Percentiles rank a stretch among this genome's conserved stretches.
Conservation (phyloP, 2,329 filamentous ascomycete species). For the Fusarium oxysporum region DNA sequence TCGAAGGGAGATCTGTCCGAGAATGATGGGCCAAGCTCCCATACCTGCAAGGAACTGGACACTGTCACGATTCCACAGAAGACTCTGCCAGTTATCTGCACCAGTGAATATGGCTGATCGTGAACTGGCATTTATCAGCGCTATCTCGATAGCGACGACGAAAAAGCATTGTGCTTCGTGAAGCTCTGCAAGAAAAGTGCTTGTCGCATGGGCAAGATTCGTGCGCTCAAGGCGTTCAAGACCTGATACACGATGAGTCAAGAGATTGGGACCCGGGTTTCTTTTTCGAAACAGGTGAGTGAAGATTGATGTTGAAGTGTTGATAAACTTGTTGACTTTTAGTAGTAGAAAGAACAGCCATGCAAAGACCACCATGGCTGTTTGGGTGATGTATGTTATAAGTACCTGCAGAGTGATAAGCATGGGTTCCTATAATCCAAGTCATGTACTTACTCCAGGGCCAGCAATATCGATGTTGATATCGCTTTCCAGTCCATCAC, state of each 20-base stretch:
- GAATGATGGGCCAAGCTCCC: conserved; percentile 18
- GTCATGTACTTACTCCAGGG: background rate
- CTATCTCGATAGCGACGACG: conserved; percentile 7
- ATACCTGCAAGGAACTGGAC: background rate
- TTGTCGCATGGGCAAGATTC: conserved; percentile 6
- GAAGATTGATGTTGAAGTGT: background rate
- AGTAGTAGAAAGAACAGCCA: conserved; percentile 10
- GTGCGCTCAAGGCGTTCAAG: background rate
- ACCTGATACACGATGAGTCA: background rate
- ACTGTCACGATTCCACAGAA: conserved; percentile 1
- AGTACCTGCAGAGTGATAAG: conserved; percentile 2
- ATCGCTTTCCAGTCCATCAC: conserved; percentile 2
- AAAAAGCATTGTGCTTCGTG: conserved; percentile 31
- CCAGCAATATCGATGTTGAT: conserved; percentile 23
- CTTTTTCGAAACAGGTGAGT: background rate
- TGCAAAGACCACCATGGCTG: conserved; percentile 4
- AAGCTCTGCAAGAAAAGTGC: conserved; percentile 22
- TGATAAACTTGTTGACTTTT: background rate
- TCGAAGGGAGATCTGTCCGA: background rate
- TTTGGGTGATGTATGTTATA: conserved; percentile 22
- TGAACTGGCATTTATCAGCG: background rate
- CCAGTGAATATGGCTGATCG: background rate
- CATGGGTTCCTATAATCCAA: fast-evolving
- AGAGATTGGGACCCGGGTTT: fast-evolving
- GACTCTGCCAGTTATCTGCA: conserved; percentile 4